Evolutionary conservation across 495 filamentous ascomycete species (phyloP).

Genomic region (Bombardia bombarda): DNA sequence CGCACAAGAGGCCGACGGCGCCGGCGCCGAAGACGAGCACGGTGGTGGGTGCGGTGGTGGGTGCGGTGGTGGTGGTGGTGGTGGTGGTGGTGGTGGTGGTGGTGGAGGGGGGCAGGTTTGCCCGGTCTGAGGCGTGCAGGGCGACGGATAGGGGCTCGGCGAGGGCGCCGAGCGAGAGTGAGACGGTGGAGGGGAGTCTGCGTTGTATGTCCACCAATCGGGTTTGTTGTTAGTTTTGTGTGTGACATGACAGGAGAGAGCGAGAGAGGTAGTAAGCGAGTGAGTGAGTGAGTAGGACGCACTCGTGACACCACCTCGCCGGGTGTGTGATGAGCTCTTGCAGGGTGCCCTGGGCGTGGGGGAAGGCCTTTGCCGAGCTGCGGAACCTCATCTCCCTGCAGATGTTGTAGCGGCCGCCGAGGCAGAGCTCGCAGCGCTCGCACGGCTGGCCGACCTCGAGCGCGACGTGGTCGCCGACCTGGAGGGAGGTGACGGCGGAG

Average conservation of each 20-base stretch:
- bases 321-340: constrained; percentile 75
- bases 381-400: constrained; percentile 73
- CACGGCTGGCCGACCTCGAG: constrained; percentile 83
- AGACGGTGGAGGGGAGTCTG: constrained; percentile 53
- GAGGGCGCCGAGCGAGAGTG: constrained; percentile 62
- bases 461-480: constrained; percentile 65
- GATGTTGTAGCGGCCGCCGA: constrained; percentile 72
- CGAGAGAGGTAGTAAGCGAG: too few relatives aligned
- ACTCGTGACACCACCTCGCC: constrained; percentile 57
- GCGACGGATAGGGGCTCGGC: constrained; percentile 76
- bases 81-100: too few relatives aligned
- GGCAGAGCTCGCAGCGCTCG: constrained; percentile 56
- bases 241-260: too few relatives aligned
- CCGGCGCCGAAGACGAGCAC: constrained; percentile 77
- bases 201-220: too few relatives aligned
- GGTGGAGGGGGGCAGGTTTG: constrained; percentile 40
- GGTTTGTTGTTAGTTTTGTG: too few relatives aligned
- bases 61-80: too few relatives aligned
- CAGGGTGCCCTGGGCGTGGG: constrained; percentile 76
- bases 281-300: too few relatives aligned
- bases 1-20: constrained; percentile 69
- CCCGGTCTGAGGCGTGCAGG: constrained; percentile 63
- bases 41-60: constrained; percentile 37
- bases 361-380: constrained; percentile 67
- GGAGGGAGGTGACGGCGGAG: constrained; percentile 32